These are phyloP conservation scores for Bryoglossum gracile DNA, from an alignment of 495 filamentous ascomycete species.

Conservation along the genomic window DNA sequence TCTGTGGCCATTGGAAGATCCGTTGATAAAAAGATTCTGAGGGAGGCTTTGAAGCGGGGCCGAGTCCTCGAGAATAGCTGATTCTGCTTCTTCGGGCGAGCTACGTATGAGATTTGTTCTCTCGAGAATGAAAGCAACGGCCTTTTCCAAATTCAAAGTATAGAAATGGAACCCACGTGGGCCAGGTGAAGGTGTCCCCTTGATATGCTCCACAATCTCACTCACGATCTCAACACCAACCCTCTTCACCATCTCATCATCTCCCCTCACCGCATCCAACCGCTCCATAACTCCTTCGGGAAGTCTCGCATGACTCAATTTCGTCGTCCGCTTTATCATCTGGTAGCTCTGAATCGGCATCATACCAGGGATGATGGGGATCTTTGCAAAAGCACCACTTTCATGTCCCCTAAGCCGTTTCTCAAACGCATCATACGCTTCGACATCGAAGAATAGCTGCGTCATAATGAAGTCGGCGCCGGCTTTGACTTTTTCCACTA, in stretches of 20 bases:
- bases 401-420: constrained; percentile 68
- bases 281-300: constrained; percentile 60
- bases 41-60: background rate
- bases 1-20: constrained; percentile 30
- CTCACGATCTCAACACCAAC: constrained; percentile 63
- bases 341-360: constrained; percentile 98
- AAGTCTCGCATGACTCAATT: constrained; percentile 81
- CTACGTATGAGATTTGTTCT: constrained; percentile 72
- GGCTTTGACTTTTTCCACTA: constrained; percentile 84
- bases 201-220: constrained; percentile 65
- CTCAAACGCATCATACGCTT: constrained; percentile 76
- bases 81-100: constrained; percentile 28
- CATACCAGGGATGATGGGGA: constrained; percentile 87
- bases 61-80: constrained; percentile 27
- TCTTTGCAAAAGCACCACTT: constrained; percentile 78
- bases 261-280: constrained; percentile 72
- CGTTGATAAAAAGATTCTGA: constrained; percentile 12
- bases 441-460: constrained; percentile 90
- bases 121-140: constrained; percentile 88
- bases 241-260: constrained; percentile 85
- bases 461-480: constrained; percentile 99
- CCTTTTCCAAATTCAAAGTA: constrained; percentile 93
- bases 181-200: constrained; percentile 47
- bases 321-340: constrained; percentile 91
- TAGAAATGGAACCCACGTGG: constrained; percentile 93